Evolutionary conservation across 2,329 filamentous ascomycete species (phyloP), one percentile per base, ranked within the genome.

Genomic region (Fusarium avenaceum): DNA sequence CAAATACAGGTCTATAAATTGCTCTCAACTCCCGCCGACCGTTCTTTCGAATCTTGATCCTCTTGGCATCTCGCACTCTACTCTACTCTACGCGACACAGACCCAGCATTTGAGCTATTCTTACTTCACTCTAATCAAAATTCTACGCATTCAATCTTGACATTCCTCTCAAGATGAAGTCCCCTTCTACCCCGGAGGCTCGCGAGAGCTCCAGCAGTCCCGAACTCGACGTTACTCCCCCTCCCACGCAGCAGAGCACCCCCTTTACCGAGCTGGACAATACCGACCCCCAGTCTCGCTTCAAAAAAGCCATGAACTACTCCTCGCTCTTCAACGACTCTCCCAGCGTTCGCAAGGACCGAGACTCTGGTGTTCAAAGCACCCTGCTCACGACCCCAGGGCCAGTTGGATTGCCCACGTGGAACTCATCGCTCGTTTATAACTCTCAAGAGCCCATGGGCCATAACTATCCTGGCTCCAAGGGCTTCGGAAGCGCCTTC

Each of bases 231-330:
- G 47, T 52, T 44, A 64, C 61, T 42, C 61, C 61, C 2, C 44
- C 60, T 4, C 46, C 61, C 35, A 32, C 54, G 20, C 46, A 63
- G 32, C 44, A 48, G 35, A 65, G 33, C 20, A 64, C 65, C 22
- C 65, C 65, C 4, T 69, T 69, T 22, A 68, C 65, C 42, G 66
- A 53, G 11, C 42, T 53, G 30, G 59, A 58, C 26, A 68, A 42
- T 13, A 48, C 51, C 17, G 44, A 54, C 10, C 43, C 39, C 19
- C 53, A 38, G 35, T 38, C 35, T 19, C 35, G 33, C 42, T 32
- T 26, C 38, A 60, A 65, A 11, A 42, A 28, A 11, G 22, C 35
- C 24, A 60, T 49, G 44, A 11, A 7, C 3, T 44, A 44, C 28
- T 43, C 35, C 1, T 39, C 60, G 32, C 20, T 45, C 33, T 38